phyloP scores from a whole-genome alignment of 805 yeast species.

The Ascoidea asiatica region DNA sequence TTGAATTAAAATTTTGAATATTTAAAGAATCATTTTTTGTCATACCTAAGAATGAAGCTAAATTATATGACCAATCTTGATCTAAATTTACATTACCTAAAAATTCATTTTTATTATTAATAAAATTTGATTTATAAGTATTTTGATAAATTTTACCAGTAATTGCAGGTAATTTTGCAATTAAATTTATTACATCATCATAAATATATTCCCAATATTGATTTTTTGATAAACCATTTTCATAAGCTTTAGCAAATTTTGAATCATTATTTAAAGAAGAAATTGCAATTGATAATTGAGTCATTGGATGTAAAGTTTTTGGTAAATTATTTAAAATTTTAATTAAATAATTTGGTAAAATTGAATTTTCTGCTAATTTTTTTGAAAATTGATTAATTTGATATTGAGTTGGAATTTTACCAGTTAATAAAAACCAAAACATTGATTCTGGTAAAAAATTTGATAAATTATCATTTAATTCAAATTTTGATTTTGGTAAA shows the following conservation, averaged over 20 bases:
- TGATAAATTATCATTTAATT: constrained; percentile 29
- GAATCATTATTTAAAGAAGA: constrained; percentile 63
- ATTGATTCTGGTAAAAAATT: constrained; percentile 67
- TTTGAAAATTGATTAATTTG: constrained; percentile 43
- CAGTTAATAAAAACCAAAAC: constrained; percentile 70
- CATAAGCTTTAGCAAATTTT: constrained; percentile 58
- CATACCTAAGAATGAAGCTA: constrained; percentile 52
- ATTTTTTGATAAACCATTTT: constrained; percentile 50
- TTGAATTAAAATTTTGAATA: constrained; percentile 15
- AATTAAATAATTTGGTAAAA: constrained; percentile 50
- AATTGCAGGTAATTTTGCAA: constrained; percentile 61
- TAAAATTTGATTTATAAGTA: constrained; percentile 20
- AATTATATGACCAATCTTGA: constrained; percentile 64
- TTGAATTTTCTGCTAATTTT: constrained; percentile 53
- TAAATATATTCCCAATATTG: constrained; percentile 67
- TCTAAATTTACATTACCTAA: constrained; percentile 37
- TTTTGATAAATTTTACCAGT: constrained; percentile 68
- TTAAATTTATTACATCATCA: constrained; percentile 57
- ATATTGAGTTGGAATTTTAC: constrained; percentile 49
- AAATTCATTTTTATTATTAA: constrained; percentile 39
- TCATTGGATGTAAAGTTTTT: constrained; percentile 66
- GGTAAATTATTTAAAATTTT: constrained; percentile 54
- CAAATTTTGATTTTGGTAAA: constrained; percentile 38
- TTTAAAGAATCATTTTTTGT: constrained; percentile 23
- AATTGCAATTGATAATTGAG: constrained; percentile 66